Evolutionary conservation across 2,329 filamentous ascomycete genomes (phyloP).

Genomic region (Colletotrichum siamense): DNA sequence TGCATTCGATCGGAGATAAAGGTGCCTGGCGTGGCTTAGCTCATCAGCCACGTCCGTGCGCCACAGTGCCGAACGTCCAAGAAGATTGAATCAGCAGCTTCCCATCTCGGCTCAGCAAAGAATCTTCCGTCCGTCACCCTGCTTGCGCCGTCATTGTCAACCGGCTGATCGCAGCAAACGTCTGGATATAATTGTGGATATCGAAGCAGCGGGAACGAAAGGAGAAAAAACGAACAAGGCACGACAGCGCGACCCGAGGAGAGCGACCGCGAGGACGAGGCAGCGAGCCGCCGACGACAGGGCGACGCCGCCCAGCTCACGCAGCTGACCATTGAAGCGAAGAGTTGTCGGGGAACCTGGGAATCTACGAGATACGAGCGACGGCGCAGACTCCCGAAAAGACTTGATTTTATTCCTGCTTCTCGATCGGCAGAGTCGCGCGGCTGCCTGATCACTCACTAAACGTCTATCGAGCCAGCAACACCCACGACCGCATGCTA

Average conservation of each 20-base stretch:
- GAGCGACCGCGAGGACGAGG: background rate
- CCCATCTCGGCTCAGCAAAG: background rate
- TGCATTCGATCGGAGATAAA: background rate
- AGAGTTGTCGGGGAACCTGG: background rate
- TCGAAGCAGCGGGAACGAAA: background rate
- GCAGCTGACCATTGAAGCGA: background rate
- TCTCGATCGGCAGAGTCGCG: background rate
- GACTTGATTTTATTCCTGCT: background rate
- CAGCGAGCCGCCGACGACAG: background rate
- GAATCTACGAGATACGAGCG: background rate
- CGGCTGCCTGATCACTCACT: background rate
- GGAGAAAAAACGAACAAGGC: background rate
- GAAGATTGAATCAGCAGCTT: constrained; percentile 8
- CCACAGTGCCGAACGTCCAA: constrained; percentile 4
- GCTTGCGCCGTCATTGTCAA: background rate
- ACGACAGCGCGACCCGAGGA: background rate
- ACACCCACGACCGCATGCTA: background rate
- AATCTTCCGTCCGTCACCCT: background rate
- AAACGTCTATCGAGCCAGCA: background rate
- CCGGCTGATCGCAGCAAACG: background rate
- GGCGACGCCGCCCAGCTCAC: background rate
- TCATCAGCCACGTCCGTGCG: background rate
- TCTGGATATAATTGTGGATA: background rate
- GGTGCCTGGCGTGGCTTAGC: background rate
- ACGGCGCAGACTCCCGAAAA: background rate